Percentiles rank a stretch among this genome's conserved stretches.
Conservation (phyloP, 305 asterid genomes). For the Fraxinus xanthoxyloides region DNA sequence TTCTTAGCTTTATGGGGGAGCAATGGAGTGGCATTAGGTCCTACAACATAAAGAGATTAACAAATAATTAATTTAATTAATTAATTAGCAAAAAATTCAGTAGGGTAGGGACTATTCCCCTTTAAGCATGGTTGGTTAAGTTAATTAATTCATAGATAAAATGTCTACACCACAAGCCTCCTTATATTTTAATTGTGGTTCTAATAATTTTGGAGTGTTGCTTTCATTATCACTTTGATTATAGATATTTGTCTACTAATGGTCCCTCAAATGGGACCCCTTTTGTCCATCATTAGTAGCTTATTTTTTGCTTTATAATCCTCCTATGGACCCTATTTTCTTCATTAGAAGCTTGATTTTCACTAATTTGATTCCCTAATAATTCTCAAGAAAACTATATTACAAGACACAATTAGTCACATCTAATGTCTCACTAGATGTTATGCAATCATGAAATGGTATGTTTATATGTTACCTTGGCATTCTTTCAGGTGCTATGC, state of each 20-base stretch:
- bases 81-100: constrained; percentile 26
- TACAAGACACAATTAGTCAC: neutral
- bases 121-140: constrained; percentile 25
- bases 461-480: neutral
- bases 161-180: constrained; percentile 21
- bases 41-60: constrained; percentile 25
- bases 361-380: neutral
- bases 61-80: neutral
- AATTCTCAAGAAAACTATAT: neutral
- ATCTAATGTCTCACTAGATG: neutral
- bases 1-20: constrained; percentile 55
- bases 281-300: neutral
- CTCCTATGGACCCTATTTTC: neutral
- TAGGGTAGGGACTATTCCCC: constrained; percentile 15
- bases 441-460: neutral
- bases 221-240: constrained; percentile 13
- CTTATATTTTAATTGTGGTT: constrained; percentile 17
- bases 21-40: constrained; percentile 33
- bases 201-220: constrained; percentile 4
- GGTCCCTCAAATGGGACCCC: neutral
- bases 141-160: constrained; percentile 21
- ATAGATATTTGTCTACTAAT: neutral
- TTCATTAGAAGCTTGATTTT: neutral
- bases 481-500: neutral
- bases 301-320: neutral